Evolutionary conservation across 768 basidiomycete species (phyloP), one percentile per base, ranked within the genome.

Genomic region (Xerocomellus chrysenteron): DNA sequence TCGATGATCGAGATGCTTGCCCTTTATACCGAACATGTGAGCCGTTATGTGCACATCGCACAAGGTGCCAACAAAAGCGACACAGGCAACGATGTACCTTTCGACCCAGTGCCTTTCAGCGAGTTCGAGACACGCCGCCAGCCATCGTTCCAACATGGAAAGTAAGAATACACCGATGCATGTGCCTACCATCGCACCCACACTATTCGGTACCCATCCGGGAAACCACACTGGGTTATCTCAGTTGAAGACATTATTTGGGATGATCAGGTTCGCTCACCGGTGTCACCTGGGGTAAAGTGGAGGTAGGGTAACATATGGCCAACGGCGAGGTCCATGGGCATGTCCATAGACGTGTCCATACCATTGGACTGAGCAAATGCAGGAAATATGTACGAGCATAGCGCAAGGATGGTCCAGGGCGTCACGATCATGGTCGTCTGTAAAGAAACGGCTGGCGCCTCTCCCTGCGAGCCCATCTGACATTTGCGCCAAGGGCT

Each of bases 121-220:
- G 32, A 32, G 32, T 11, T 11, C 32, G 32, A 85, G 69, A 43
- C 85, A 75, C 2, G 84, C 85, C 0, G 78, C 74, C n/a, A 93
- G 66, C 84, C 87, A 92, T 39, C 94, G 72, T 36, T 94, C 90
- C 24, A 89, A 72, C 2, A 94, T 58, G 1, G 82, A 86, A 3
- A 95, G 78, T 55, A 95, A 53, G 65, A 94, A 87, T 16, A 96
- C 65, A 0, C 83, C 94, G 16, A 95, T 75, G 58, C 90, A 92
- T 0, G 92, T 78, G 11, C 90, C 92, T 4, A 82, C 76, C 68
- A 92, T 82, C 5, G 90, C 82, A 1, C 88, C 86, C 0, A 69
- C 63, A 26, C 76, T 79, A 3, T 73, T 67, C 0, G 93, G 92
- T 0, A 86, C 84, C 93, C 93, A 95, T 2, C 84, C 86, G 6